These are phyloP conservation scores for Neonectria ditissima DNA, from an alignment of 2,329 filamentous ascomycete species.

Conservation along the genomic window DNA sequence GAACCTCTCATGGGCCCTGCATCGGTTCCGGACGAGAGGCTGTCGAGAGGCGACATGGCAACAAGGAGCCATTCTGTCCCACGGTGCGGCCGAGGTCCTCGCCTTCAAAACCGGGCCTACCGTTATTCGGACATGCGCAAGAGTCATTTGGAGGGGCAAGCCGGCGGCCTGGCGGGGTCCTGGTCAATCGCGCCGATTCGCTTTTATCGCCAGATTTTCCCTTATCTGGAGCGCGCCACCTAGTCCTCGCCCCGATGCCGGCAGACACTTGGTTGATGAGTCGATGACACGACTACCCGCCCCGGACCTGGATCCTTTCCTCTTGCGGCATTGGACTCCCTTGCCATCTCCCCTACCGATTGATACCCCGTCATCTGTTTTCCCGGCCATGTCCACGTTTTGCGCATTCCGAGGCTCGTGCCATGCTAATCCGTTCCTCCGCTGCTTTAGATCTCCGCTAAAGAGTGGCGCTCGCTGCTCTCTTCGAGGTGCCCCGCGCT, in stretches of 20 bases:
- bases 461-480: constrained; percentile 44
- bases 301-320: constrained; percentile 2
- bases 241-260: constrained; percentile 33
- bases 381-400: constrained; percentile 3
- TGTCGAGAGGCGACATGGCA: constrained; percentile 2
- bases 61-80: not conserved
- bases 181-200: constrained; percentile 23
- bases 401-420: constrained; percentile 25
- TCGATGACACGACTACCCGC: constrained; percentile 4
- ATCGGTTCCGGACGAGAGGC: constrained; percentile 28
- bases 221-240: constrained; percentile 38
- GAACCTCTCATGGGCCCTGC: constrained; percentile 27
- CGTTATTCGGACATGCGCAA: constrained; percentile 18
- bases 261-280: constrained; percentile 20
- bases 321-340: not conserved
- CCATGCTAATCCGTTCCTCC: constrained; percentile 37
- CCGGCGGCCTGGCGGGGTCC: constrained; percentile 32
- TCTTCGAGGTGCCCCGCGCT: constrained; percentile 43
- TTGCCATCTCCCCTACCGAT: not conserved
- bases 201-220: constrained; percentile 37
- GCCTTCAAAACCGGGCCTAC: not conserved
- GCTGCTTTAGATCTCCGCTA: constrained; percentile 37
- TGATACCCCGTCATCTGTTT: constrained; percentile 4
- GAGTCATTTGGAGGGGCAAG: constrained; percentile 29
- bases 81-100: not conserved